phyloP scores from a whole-genome alignment of 306 rosid species.

The Begonia peltatifolia region DNA sequence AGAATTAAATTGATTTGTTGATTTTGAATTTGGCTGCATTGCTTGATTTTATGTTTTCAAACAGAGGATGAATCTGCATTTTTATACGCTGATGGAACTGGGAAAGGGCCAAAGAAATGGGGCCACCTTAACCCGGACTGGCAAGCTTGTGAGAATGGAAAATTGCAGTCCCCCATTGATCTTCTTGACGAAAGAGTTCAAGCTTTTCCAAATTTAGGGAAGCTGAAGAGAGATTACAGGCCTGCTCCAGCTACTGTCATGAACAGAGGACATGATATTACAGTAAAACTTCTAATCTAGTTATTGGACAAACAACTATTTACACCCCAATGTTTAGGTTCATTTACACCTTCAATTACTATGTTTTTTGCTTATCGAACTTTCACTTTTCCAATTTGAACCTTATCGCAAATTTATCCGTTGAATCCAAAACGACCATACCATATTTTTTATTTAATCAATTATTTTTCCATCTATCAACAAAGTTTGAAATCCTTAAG shows the following conservation, averaged over 20 bases:
- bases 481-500: too few relatives aligned
- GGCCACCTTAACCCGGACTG: constrained; percentile 41
- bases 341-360: neutral
- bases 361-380: neutral
- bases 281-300: constrained; percentile 16
- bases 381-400: neutral
- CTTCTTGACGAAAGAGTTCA: constrained; percentile 22
- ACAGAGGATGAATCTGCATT: constrained; percentile 33
- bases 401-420: too few relatives aligned
- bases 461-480: too few relatives aligned
- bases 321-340: neutral
- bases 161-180: constrained; percentile 74
- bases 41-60: neutral
- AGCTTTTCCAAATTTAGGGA: constrained; percentile 29
- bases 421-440: too few relatives aligned
- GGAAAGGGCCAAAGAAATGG: constrained; percentile 63
- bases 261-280: constrained; percentile 55
- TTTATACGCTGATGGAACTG: constrained; percentile 28
- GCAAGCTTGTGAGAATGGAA: constrained; percentile 47
- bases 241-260: constrained; percentile 45
- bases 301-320: too few relatives aligned
- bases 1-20: too few relatives aligned
- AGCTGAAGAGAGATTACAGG: constrained; percentile 32
- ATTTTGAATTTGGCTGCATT: too few relatives aligned
- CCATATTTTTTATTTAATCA: too few relatives aligned